A percentile compares a stretch with the other conserved stretches of the same genome.
These are phyloP conservation scores for Aspergillus clavatus DNA, from an alignment of 2,329 filamentous ascomycete genomes.

Conservation along the genomic window DNA sequence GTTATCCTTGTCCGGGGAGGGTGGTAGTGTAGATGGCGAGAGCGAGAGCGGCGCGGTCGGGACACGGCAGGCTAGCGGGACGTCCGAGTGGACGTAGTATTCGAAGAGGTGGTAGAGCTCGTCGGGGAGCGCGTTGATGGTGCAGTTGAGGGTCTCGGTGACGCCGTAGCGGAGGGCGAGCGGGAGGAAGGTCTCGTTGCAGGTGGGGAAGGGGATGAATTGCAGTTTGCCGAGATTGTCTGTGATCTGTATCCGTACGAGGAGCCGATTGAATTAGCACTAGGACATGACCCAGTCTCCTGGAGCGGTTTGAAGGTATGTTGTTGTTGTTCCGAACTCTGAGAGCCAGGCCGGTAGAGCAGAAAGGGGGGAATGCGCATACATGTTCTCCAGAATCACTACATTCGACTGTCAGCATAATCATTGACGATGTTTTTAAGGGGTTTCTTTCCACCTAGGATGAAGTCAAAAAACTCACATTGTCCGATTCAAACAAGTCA, in stretches of 20 bases:
- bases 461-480: no score
- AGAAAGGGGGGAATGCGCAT: conserved; percentile 3
- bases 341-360: no score
- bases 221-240: conserved; percentile 75
- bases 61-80: conserved; percentile 84
- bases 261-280: conserved; percentile 1
- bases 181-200: conserved; percentile 78
- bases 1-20: conserved; percentile 29
- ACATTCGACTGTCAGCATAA: not conserved
- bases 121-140: conserved; percentile 50
- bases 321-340: no score
- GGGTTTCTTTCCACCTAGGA: no score
- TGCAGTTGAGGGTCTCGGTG: conserved; percentile 55
- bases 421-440: no score
- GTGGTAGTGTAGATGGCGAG: conserved; percentile 18
- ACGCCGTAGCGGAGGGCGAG: conserved; percentile 83
- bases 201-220: conserved; percentile 86
- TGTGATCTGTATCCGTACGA: conserved; percentile 60
- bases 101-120: conserved; percentile 55
- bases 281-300: no score
- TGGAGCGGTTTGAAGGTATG: no score
- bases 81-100: conserved; percentile 97
- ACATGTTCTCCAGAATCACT: conserved; percentile 33
- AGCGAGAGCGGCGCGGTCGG: conserved; percentile 64
- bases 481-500: conserved; percentile 70